Base-by-base conservation (phyloP, 805 yeast genomes). In the Starmerella bombi region DNA sequence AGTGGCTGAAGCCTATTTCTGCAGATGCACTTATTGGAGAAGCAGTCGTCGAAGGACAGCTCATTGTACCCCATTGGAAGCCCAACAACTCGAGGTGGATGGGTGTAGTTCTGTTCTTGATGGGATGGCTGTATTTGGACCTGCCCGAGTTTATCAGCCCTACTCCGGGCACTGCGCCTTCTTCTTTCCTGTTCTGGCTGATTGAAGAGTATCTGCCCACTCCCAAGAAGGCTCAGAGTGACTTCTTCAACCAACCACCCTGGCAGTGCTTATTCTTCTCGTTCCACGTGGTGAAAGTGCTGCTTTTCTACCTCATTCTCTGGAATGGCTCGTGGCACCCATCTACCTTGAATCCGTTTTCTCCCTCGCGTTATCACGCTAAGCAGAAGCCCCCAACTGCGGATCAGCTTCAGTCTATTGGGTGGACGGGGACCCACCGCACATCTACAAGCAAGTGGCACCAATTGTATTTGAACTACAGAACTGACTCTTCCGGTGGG, bases 351-450 rank as follows among this genome's bases (percentile, higher is more conserved):
- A 69, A 65, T 53, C 71, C 58, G n/a, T 12, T 49, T 21, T 49
- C 42, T 39, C 40, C 42, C 20, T 42, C 5, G 55, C 51, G 12
- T 50, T 67, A 17, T n/a, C 18, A 31, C 4, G 12, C n/a, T 16
- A 8, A 16, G n/a, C 16, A n/a, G 8, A 8, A 16, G 17, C 3
- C 4, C 16, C 46, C 49, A 35, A 63, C 71, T 37, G 66, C 66
- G 45, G 83, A 77, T 15, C 65, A 71, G 43, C 69, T 86, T 51
- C 50, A 75, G 25, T 60, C 61, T 3, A 63, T 86, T 50, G 97
- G 97, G 36, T 91, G 97, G 97, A 84, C 95, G n/a, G 94, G 95
- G 40, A 71, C 91, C 19, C 79, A 77, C 59, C 76, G 77, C 50
- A 79, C 79, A 12, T 69, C 77, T 17, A 63, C 74, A 21, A 79